These are phyloP conservation scores for Spizellomyces punctatus DNA, from an alignment of 192 early-diverging fungal species.

Conservation along the genomic window DNA sequence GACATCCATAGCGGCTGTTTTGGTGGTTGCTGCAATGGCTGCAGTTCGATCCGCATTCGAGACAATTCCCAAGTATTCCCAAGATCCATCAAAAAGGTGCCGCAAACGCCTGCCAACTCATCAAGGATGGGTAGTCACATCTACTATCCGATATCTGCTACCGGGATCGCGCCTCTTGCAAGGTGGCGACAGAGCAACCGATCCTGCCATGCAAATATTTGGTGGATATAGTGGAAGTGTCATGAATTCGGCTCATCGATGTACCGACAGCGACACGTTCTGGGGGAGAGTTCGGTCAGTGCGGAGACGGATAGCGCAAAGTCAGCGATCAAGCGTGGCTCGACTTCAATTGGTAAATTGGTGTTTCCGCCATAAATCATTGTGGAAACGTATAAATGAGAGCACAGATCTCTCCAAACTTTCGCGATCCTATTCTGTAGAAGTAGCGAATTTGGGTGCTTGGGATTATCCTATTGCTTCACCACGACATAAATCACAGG, in stretches of 20 bases:
- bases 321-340: constrained; percentile 28
- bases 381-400: constrained; percentile 42
- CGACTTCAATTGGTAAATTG: constrained; percentile 52
- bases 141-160: constrained; percentile 42
- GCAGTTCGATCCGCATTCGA: constrained; percentile 39
- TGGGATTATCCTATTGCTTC: constrained; percentile 47
- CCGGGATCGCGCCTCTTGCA: constrained; percentile 48
- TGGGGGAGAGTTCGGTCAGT: constrained; percentile 47
- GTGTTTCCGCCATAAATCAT: constrained; percentile 41
- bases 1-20: constrained; percentile 44
- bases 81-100: not conserved
- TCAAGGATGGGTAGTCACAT: constrained; percentile 56
- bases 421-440: constrained; percentile 42
- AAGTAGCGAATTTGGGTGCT: constrained; percentile 56
- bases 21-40: constrained; percentile 46
- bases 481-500: not conserved
- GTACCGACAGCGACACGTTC: constrained; percentile 29
- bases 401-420: constrained; percentile 38
- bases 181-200: constrained; percentile 43
- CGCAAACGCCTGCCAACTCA: constrained; percentile 29
- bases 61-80: constrained; percentile 8
- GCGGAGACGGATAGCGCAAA: constrained; percentile 24
- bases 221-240: constrained; percentile 51
- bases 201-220: constrained; percentile 45
- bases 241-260: constrained; percentile 29